Percentiles rank a stretch among this genome's conserved stretches.
These are phyloP conservation scores for Solanum aculeatissimum DNA, from an alignment of 305 asterid species.

Conservation along the genomic window DNA sequence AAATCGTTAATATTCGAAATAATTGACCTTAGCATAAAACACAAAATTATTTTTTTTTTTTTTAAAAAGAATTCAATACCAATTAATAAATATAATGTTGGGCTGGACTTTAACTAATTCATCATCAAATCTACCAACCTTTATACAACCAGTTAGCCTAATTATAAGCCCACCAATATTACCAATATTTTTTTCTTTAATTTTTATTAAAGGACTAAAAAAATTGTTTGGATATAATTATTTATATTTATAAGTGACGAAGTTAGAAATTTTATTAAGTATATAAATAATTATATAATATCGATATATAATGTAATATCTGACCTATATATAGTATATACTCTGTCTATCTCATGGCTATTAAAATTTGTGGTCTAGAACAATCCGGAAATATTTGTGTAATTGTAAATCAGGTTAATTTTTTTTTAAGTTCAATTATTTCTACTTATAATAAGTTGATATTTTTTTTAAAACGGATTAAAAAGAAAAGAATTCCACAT, in stretches of 20 bases:
- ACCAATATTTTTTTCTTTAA: not conserved
- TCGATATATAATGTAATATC: not conserved
- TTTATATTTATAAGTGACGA: not conserved
- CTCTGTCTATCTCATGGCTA: too few relatives aligned
- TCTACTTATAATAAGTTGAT: too few relatives aligned
- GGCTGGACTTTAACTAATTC: not conserved
- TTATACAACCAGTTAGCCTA: not conserved
- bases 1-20: rapidly evolving
- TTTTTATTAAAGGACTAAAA: not conserved
- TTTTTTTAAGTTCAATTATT: too few relatives aligned
- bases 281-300: not conserved
- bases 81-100: not conserved
- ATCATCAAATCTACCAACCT: not conserved
- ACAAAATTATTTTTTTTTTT: not conserved
- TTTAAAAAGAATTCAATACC: not conserved
- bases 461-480: too few relatives aligned
- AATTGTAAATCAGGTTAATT: too few relatives aligned
- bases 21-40: not conserved
- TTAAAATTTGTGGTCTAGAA: too few relatives aligned
- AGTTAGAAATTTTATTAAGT: not conserved
- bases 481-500: too few relatives aligned
- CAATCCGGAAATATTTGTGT: too few relatives aligned
- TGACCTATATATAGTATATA: not conserved
- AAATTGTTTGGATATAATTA: not conserved
- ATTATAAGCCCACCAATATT: not conserved